phyloP scores from a whole-genome alignment of 495 filamentous ascomycete genomes.

The Hyaloscypha finlandica region DNA sequence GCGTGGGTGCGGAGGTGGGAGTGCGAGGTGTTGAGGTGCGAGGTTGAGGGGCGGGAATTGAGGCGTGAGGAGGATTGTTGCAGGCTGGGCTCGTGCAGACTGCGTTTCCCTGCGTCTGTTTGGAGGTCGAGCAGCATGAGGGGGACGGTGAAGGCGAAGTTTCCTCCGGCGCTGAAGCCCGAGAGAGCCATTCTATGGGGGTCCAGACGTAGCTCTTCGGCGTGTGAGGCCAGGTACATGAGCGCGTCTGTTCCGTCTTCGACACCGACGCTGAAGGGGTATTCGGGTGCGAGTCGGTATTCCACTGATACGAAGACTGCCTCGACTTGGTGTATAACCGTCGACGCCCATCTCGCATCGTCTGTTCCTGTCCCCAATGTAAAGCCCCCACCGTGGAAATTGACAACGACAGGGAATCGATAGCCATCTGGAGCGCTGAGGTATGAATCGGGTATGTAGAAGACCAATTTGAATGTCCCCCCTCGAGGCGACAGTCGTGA shows the following conservation, averaged over 20 bases:
- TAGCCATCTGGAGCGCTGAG: slow-evolving; percentile 40
- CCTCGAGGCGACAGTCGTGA: slow-evolving; percentile 56
- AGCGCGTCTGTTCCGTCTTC: slow-evolving; percentile 75
- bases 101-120: slow-evolving; percentile 36
- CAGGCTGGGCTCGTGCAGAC: slow-evolving; percentile 2
- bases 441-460: slow-evolving; percentile 76
- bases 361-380: slow-evolving; percentile 70
- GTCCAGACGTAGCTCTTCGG: slow-evolving; percentile 56
- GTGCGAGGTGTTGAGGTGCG: not conserved
- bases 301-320: slow-evolving; percentile 68
- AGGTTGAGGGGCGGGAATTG: not conserved
- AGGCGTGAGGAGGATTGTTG: slow-evolving; percentile 24
- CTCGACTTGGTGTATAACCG: slow-evolving; percentile 40
- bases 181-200: slow-evolving; percentile 66
- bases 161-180: slow-evolving; percentile 88
- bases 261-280: slow-evolving; percentile 74
- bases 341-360: slow-evolving; percentile 68
- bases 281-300: slow-evolving; percentile 77
- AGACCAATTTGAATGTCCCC: slow-evolving; percentile 67
- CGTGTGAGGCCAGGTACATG: slow-evolving; percentile 62
- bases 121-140: slow-evolving; percentile 56
- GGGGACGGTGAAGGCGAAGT: slow-evolving; percentile 79
- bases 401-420: slow-evolving; percentile 61
- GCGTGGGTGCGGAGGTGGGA: not conserved
- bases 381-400: slow-evolving; percentile 81